These are phyloP conservation scores for Phoenix roebelenii DNA, from an alignment of 176 grass and related monocot species.

Conservation along the genomic window DNA sequence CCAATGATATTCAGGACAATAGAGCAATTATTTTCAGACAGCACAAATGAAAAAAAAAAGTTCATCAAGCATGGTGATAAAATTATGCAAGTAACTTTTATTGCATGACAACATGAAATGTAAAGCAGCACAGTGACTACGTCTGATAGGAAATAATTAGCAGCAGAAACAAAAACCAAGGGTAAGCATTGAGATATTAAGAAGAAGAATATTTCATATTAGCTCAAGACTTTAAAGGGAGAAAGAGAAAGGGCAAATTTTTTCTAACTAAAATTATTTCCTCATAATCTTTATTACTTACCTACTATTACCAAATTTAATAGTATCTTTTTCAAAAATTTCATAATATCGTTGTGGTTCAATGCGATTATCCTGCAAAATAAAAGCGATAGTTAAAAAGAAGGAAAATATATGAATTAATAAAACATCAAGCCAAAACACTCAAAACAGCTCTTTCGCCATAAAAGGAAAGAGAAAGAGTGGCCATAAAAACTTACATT, in stretches of 20 bases:
- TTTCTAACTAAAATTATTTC: background rate
- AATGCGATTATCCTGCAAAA: constrained; percentile 59
- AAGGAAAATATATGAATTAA: background rate
- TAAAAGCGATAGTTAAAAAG: constrained; percentile 10
- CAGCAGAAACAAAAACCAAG: too few relatives aligned
- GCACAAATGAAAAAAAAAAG: too few relatives aligned
- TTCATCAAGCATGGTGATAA: too few relatives aligned
- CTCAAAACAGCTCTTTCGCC: background rate
- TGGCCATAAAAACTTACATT: constrained; percentile 54
- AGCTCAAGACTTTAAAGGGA: background rate
- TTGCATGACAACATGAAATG: too few relatives aligned
- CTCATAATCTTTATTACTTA: constrained; percentile 23
- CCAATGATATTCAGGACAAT: too few relatives aligned
- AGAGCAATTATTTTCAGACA: too few relatives aligned
- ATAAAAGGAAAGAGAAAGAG: constrained; percentile 12
- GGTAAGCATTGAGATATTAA: too few relatives aligned
- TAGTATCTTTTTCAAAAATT: constrained; percentile 91
- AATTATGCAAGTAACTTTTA: too few relatives aligned
- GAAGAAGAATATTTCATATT: too few relatives aligned
- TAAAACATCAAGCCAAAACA: background rate
- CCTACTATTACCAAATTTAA: constrained; percentile 96
- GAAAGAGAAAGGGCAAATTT: background rate
- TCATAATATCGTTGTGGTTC: constrained; percentile 88
- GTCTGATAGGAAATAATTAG: too few relatives aligned
- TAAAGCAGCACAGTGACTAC: too few relatives aligned